Conservation (phyloP, 208 protist genomes). For the Trypanosoma rangeli region DNA sequence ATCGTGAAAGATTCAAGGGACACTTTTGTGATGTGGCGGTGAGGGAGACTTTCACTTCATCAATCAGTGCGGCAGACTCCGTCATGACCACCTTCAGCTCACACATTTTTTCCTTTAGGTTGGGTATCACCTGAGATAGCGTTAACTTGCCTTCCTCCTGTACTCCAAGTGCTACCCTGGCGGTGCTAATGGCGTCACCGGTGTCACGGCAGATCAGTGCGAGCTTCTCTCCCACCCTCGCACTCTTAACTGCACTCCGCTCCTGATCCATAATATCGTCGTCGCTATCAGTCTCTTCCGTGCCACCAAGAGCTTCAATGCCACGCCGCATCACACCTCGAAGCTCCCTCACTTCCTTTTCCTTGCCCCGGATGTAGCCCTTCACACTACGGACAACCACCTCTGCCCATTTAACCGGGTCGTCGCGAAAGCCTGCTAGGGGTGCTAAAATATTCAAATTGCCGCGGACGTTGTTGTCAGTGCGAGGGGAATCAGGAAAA, state of each 20-base stretch:
- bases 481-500: conserved; percentile 5
- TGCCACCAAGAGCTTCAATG: conserved; percentile 43
- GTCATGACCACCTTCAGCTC: conserved; percentile 41
- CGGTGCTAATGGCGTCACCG: conserved; percentile 40
- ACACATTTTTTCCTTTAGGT: conserved; percentile 34
- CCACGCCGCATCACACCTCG: conserved; percentile 39
- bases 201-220: conserved; percentile 35
- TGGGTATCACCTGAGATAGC: conserved; percentile 36
- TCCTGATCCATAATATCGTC: conserved; percentile 33
- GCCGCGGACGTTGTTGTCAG: not conserved
- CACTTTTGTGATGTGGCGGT: conserved; percentile 32
- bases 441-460: not conserved
- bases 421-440: conserved; percentile 4
- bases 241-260: conserved; percentile 10
- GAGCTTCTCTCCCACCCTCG: conserved; percentile 22
- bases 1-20: conserved; percentile 22
- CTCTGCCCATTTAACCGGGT: conserved; percentile 27
- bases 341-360: conserved; percentile 36
- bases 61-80: conserved; percentile 43
- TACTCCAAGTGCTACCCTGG: conserved; percentile 31
- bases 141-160: conserved; percentile 15
- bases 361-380: conserved; percentile 7
- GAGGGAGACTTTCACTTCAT: conserved; percentile 37
- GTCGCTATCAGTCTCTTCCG: conserved; percentile 26
- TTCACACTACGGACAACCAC: conserved; percentile 14